Base-by-base conservation (phyloP, 73 alveolate species). In the Paramecium sexaurelia region DNA sequence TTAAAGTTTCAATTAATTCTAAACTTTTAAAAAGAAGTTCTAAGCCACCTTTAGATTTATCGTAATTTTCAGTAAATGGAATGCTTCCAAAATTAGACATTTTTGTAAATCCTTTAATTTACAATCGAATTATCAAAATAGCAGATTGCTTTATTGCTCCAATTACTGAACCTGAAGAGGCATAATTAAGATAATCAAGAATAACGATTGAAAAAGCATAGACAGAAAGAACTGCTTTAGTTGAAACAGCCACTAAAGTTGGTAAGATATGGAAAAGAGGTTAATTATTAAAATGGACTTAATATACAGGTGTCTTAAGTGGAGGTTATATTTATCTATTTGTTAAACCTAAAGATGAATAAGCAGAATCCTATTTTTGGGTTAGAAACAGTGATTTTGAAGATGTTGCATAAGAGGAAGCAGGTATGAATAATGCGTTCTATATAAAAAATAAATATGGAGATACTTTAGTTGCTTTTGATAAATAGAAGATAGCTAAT, bases 291-390 rank as follows among this genome's bases (percentile, higher is more conserved):
- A 88, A 55, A 13, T 88, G 94, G 94, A 82, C 36, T 15, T 68
- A 66, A 68, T 88, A 88, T 26, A 88, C 85, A 24, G 94, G 84
- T 22, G 94, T 88, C 3, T 61, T 88, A 22, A 68, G 91, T 88
- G 94, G 94, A 7, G 94, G 94, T 7, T 88, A 88, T 45, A 55
- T 88, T 69, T 88, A 88, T 32, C 71, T 88, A 55, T 88, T 88
- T 41, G 94, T 71, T 7, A 88, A 66, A 41, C 91, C 94, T 43
- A 88, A 88, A 17, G 94, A 88, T 47, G 10, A 68, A 22, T 68
- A 69, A 22, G 85, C 94, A 11, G 67, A 68, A 56, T 61, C 33
- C 7, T 75, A 29, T 47, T 56, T 88, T 6, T 88, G 94, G 94
- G 29, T 88, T 69, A 67, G 87, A 41, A 88, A 88, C 26, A 68